phyloP scores from a whole-genome alignment of 1,284 basidiomycete genomes.

The Austroboletus novae-zelandiae region DNA sequence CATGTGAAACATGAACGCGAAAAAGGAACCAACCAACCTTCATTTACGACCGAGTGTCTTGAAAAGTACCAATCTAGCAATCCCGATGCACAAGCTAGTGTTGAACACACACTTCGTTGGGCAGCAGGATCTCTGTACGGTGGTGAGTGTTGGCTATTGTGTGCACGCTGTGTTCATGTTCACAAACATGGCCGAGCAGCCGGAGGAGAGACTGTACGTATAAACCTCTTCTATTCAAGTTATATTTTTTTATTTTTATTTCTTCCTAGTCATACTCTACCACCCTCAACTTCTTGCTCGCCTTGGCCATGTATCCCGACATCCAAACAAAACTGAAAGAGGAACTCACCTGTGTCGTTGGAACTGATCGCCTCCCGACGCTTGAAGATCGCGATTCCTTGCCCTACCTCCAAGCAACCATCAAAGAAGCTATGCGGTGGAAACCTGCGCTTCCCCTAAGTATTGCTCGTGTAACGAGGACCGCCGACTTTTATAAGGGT shows the following conservation, averaged over 20 bases:
- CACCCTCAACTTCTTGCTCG: slow-evolving; percentile 26
- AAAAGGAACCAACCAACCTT: slow-evolving; percentile 12
- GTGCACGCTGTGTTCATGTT: background rate
- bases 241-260: background rate
- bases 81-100: background rate
- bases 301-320: slow-evolving; percentile 23
- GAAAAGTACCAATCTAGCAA: slow-evolving; percentile 13
- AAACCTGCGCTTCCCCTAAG: slow-evolving; percentile 26
- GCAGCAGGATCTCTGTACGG: slow-evolving; percentile 28
- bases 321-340: slow-evolving; percentile 22
- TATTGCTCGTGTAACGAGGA: slow-evolving; percentile 11
- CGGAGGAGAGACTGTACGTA: slow-evolving; percentile 23
- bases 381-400: slow-evolving; percentile 30
- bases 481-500: slow-evolving; percentile 13
- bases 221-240: background rate
- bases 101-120: slow-evolving; percentile 18
- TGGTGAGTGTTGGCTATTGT: slow-evolving; percentile 10
- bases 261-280: slow-evolving; percentile 23
- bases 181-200: slow-evolving; percentile 9
- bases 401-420: slow-evolving; percentile 32
- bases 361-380: slow-evolving; percentile 28
- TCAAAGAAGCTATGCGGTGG: slow-evolving; percentile 31
- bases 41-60: slow-evolving; percentile 20
- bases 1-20: slow-evolving; percentile 16
- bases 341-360: slow-evolving; percentile 15